Evolutionary conservation across 2,329 filamentous ascomycete species (phyloP).

Genomic region (Trichoderma sp.): DNA sequence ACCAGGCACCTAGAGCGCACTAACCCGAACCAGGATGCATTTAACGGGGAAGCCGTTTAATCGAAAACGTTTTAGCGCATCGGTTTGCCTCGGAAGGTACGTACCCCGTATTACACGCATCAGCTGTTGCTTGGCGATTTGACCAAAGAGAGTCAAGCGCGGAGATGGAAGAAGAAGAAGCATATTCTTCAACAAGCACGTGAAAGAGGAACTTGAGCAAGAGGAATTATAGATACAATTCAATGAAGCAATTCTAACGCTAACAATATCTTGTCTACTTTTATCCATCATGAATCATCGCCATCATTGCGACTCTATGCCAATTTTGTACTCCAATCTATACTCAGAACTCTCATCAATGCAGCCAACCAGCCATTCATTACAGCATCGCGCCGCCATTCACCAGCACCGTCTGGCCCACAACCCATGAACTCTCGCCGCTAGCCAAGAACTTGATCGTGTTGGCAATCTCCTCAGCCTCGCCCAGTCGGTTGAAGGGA

Average conservation of each 20-base stretch:
- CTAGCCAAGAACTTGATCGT: slow-evolving; percentile 24
- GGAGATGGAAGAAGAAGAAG: neutral
- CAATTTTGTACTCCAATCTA: neutral
- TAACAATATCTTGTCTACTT: neutral
- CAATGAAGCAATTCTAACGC: neutral
- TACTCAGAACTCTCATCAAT: neutral
- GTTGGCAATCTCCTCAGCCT: slow-evolving; percentile 25
- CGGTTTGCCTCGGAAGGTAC: neutral
- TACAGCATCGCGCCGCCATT: slow-evolving; percentile 23
- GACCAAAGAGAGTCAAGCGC: neutral
- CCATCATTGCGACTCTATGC: neutral
- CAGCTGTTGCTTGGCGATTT: neutral
- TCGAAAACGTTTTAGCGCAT: neutral
- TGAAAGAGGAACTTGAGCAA: neutral
- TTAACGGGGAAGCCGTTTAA: neutral
- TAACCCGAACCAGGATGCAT: neutral
- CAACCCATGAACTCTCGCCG: slow-evolving; percentile 25
- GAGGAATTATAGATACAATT: neutral
- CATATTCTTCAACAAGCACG: neutral
- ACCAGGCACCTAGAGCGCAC: neutral
- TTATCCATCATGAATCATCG: neutral
- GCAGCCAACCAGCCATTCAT: neutral
- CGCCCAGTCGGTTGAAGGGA: slow-evolving; percentile 25
- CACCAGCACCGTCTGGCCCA: slow-evolving; percentile 25
- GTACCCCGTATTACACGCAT: neutral